phyloP scores from a whole-genome alignment of 768 basidiomycete species.

The Suillus bovinus region DNA sequence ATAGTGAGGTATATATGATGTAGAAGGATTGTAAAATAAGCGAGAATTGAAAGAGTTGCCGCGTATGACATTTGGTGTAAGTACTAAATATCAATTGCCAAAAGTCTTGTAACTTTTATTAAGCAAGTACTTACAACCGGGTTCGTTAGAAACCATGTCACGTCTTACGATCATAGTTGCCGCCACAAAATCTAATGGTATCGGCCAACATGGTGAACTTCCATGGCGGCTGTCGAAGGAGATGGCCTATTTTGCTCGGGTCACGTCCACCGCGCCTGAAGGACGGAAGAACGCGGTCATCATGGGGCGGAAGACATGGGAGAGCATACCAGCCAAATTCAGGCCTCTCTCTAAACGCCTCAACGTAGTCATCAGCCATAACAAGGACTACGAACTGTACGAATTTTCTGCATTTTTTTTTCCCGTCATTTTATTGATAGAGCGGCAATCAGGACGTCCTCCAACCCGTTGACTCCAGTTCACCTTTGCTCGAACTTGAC shows the following conservation, averaged over 20 bases:
- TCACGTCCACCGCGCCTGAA: slow-evolving; percentile 62
- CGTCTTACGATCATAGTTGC: slow-evolving; percentile 91
- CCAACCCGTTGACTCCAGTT: slow-evolving; percentile 22
- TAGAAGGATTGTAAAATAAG: neutral
- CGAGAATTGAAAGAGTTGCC: neutral
- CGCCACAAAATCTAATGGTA: slow-evolving; percentile 84
- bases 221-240: slow-evolving; percentile 92
- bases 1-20: neutral
- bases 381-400: slow-evolving; percentile 61
- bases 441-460: slow-evolving; percentile 14
- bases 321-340: slow-evolving; percentile 86
- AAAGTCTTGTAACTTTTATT: too few species aligned
- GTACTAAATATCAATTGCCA: too few species aligned
- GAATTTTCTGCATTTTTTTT: slow-evolving; percentile 21
- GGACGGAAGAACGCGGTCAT: slow-evolving; percentile 71
- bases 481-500: slow-evolving; percentile 29
- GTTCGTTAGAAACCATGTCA: slow-evolving; percentile 42
- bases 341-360: slow-evolving; percentile 73
- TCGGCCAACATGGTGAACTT: slow-evolving; percentile 72
- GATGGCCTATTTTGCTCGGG: slow-evolving; percentile 89
- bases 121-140: too few species aligned
- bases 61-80: neutral
- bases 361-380: slow-evolving; percentile 78
- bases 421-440: slow-evolving; percentile 12
- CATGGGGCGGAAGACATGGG: slow-evolving; percentile 98